Conservation (phyloP, 495 filamentous ascomycete genomes). For the Stereocaulon alpinum region DNA sequence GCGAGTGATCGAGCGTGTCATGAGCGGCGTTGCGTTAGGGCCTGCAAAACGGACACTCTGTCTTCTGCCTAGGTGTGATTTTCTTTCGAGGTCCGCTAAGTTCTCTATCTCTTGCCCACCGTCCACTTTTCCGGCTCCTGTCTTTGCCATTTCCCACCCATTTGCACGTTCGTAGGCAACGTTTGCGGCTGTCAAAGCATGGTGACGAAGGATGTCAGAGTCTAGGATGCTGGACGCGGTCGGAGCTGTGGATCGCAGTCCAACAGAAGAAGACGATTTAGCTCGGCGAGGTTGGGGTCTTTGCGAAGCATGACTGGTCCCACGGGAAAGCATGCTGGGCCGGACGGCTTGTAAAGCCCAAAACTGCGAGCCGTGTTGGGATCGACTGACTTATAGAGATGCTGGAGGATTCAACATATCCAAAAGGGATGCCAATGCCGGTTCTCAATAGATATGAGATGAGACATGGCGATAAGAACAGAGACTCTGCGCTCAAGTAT, state of each 20-base stretch:
- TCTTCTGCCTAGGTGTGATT: slow-evolving; percentile 20
- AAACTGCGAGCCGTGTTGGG: background rate
- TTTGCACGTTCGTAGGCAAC: slow-evolving; percentile 52
- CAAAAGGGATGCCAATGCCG: slow-evolving; percentile 16
- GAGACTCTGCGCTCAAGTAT: background rate
- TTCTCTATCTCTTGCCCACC: background rate
- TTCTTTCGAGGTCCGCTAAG: background rate
- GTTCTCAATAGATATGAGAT: background rate
- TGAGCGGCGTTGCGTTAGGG: slow-evolving; percentile 23
- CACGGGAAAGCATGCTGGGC: slow-evolving; percentile 37
- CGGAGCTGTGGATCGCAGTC: slow-evolving; percentile 26
- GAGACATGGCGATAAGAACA: background rate
- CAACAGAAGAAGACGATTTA: slow-evolving; percentile 54
- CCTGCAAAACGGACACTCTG: slow-evolving; percentile 49
- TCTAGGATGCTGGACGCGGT: slow-evolving; percentile 37
- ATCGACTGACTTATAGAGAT: slow-evolving; percentile 5
- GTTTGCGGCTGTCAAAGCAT: slow-evolving; percentile 60
- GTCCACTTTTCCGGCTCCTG: slow-evolving; percentile 9
- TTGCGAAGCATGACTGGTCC: slow-evolving; percentile 33
- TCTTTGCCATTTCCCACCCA: slow-evolving; percentile 24
- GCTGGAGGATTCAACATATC: slow-evolving; percentile 13
- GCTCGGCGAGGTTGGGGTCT: slow-evolving; percentile 46
- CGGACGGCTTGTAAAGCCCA: background rate
- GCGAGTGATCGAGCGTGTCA: slow-evolving; percentile 20
- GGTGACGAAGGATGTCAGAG: slow-evolving; percentile 43